Base-by-base conservation (phyloP, 2,329 filamentous ascomycete species). In the Xylariales sp. region DNA sequence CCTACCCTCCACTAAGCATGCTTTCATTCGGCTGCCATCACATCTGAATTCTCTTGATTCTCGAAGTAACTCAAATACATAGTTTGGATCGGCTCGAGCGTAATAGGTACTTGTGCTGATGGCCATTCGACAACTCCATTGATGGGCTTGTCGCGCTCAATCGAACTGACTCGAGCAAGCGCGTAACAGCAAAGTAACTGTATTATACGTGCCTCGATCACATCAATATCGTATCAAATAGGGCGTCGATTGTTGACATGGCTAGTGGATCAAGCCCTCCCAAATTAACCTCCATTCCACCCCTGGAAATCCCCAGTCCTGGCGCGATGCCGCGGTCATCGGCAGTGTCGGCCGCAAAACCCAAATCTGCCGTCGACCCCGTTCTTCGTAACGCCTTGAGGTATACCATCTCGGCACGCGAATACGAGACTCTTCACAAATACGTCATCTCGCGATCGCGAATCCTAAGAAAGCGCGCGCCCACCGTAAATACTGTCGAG, bases 401-500 rank as follows among this genome's bases (percentile, higher is more conserved):
- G 72, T 94, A 97, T 81, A 96, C 92, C 65, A 93, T 94, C 77
- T 91, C 89, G 6, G 90, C 93, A 49, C 89, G 91, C 79, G 94
- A 97, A 79, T 97, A 97, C 80, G 90, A 93, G 72, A 83, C 91
- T 0, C 87, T 97, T 18, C 93, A 97, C 80, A 90, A 91, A 76
- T 94, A 94, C 77, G 86, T 97, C 61, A 85, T 96, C 58, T 93
- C 92, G 68, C 89, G 91, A 54, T 91, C 92, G 52, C 84, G 84
- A 60, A 78, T 86, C 6, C 80, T 91, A 43, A 84, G 84, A 61
- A 82, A 83, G 69, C 82, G 84, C 34, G 83, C 86, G 6, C 88
- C 89, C 0, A 85, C 82, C 16, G 86, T 89, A 12, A 83, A 83
- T 52, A 81, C 83, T 43, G 86, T 90, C 46, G 85, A 82, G 80